Base-by-base conservation (phyloP, 805 yeast species). In the Kuraishia molischiana region DNA sequence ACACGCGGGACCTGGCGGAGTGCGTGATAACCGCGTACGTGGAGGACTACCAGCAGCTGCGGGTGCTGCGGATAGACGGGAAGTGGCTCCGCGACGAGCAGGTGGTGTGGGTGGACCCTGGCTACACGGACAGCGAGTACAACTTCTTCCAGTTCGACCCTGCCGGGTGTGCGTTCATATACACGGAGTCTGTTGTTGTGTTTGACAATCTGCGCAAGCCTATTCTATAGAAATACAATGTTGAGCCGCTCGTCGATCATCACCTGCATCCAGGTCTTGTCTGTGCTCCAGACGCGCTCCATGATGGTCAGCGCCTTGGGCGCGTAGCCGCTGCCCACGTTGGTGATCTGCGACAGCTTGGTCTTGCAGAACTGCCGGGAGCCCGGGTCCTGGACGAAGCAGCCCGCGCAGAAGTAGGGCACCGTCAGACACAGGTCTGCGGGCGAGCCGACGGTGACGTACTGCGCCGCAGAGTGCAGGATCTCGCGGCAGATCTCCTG, bases 361-460 rank as follows among this genome's bases (percentile, higher is more conserved):
- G 51, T 46, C 19, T 53, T 42, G 42, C 66, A 68, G 19, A 64
- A 54, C n/a, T 49, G 45, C 22, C 73, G 50, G 38, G 54, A 47
- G 2, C 45, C 45, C 1, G 52, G 52, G 39, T 70, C 64, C 11
- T 59, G 43, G 5, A 70, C 64, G 44, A 78, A 85, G 52, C 80
- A 73, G 15, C 74, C 85, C 18, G 77, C 74, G 21, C 77, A 64
- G 43, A 77, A 74, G 3, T 68, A 54, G 15, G 78, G 74, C 40
- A 77, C 71, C 4, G 74, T 60, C 36, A 75, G 54, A 49, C 82
- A 74, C 4, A 74, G 56, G 40, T 76, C 79, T 4, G 76, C 74
- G 0, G 75, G 65, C 2, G 73, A 58, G 8, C 64, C 60, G 4
- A 65, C 56, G 15, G 66, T 69, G 5, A 78, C 63, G 38, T 64